Evolutionary conservation across 441 rosid genomes (phyloP), one percentile per base, ranked within the genome.

Genomic region (Biscutella laevigata): DNA sequence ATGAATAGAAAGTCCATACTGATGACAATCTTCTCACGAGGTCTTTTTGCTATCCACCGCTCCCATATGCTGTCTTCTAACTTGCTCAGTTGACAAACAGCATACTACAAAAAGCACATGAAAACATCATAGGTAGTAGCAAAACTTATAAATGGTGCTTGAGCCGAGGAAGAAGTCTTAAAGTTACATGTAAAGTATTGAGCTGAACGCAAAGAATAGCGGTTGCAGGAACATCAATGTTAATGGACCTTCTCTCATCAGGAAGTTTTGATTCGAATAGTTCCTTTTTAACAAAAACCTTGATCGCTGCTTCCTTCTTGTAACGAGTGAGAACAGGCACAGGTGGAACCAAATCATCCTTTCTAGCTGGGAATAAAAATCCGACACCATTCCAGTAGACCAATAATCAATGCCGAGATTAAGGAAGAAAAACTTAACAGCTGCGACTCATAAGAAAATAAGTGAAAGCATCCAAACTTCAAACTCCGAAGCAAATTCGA

Each of bases 251-350:
- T 73, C 75, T 78, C 73, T 85, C 94, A 35, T 80, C 86, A 46
- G 77, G 84, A 25, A 66, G 70, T 78, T 72, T 80, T 55, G 94
- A 74, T 48, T 92, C 99, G 53, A 86, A 86, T 44, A 88, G 71
- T 61, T 92, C 99, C 82, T 92, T 92, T 76, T 82, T 92, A 22
- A 92, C 95, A 71, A 92, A 86, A 42, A 83, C 95, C 71, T 92
- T 92, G 71, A 92, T 75, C 39, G 95, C 90, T 69, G 83, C 83
- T 77, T 88, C 99, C 77, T 55, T 88, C 67, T 43, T 84, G 79
- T 78, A 81, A 69, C 99, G 79, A 6, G 99, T 88, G 62, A 92
- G 94, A 65, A 84, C 74, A 53, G 99, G 99, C 71, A 81, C 86
- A 48, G 99, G 95, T 58, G 97, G 97, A 60, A 92, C 68, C 52